Evolutionary conservation across 225 moss, liverwort and hornwort genomes (phyloP).

Genomic region (Lunularia cruciata): DNA sequence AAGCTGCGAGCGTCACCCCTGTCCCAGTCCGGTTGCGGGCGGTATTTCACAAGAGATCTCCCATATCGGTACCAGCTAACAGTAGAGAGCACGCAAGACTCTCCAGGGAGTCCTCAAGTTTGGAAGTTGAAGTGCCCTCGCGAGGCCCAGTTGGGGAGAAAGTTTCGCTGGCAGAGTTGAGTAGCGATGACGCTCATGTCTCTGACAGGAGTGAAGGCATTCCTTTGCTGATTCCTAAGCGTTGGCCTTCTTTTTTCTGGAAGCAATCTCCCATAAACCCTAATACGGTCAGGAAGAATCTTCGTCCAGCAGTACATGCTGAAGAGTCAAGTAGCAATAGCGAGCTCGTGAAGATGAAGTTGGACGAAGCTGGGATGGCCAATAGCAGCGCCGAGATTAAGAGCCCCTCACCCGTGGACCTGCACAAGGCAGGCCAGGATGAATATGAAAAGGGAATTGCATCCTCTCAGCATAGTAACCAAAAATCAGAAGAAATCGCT

Average conservation of each 20-base stretch:
- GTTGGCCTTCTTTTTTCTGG: constrained; percentile 43
- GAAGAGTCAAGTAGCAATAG: no score
- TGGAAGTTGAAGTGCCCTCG: constrained; percentile 4
- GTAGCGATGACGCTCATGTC: neutral
- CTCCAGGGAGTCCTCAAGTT: neutral
- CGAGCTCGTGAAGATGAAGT: no score
- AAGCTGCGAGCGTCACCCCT: constrained; percentile 27
- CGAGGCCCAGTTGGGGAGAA: neutral
- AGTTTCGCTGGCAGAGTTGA: neutral
- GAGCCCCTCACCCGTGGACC: no score
- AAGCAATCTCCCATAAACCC: constrained; percentile 63
- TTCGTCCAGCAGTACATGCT: neutral
- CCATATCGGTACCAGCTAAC: constrained; percentile 39
- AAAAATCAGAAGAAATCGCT: no score
- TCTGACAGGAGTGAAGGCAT: constrained; percentile 22
- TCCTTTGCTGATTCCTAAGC: constrained; percentile 15
- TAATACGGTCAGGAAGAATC: constrained; percentile 21
- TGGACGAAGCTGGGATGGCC: no score
- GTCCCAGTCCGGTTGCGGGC: constrained; percentile 54
- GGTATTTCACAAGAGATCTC: constrained; percentile 54
- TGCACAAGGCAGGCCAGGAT: no score
- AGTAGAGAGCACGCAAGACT: constrained; percentile 24
- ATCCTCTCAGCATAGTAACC: no score
- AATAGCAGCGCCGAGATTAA: no score
- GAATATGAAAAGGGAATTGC: no score